phyloP scores from a whole-genome alignment of 805 yeast species.

The Sugiyamaella americana region DNA sequence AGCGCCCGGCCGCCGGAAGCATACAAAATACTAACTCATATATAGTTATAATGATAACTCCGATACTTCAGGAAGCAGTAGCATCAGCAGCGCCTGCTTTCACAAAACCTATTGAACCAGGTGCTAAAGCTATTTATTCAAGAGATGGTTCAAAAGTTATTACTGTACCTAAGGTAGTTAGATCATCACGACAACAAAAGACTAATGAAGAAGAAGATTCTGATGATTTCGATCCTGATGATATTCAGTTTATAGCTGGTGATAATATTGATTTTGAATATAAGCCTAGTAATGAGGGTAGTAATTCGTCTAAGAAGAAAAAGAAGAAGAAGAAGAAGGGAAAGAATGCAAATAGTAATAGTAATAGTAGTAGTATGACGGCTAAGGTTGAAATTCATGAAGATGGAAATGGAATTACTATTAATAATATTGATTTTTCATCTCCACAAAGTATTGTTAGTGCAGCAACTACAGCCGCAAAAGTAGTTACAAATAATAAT shows the following conservation, averaged over 20 bases:
- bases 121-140: slow-evolving; percentile 21
- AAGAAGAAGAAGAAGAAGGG: slow-evolving; percentile 27
- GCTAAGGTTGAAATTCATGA: slow-evolving; percentile 50
- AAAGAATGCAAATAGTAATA: slow-evolving; percentile 17
- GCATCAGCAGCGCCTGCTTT: slow-evolving; percentile 21
- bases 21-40: too few relatives aligned
- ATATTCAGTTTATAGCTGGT: slow-evolving; percentile 25
- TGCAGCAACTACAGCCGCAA: slow-evolving; percentile 20
- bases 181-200: neutral
- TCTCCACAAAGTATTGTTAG: slow-evolving; percentile 26
- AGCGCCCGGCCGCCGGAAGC: too few relatives aligned
- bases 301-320: slow-evolving; percentile 23
- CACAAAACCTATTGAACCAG: slow-evolving; percentile 20
- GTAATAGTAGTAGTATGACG: slow-evolving; percentile 36
- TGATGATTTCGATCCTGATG: slow-evolving; percentile 11
- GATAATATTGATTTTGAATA: slow-evolving; percentile 33
- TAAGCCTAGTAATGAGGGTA: neutral
- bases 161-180: slow-evolving; percentile 15
- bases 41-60: neutral
- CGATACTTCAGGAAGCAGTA: slow-evolving; percentile 12
- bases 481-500: slow-evolving; percentile 1
- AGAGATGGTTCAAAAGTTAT: slow-evolving; percentile 22
- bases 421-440: slow-evolving; percentile 42
- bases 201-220: slow-evolving; percentile 12
- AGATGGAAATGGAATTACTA: slow-evolving; percentile 66